phyloP scores from a whole-genome alignment of 106 monocot genomes.

The Allium sativum region DNA sequence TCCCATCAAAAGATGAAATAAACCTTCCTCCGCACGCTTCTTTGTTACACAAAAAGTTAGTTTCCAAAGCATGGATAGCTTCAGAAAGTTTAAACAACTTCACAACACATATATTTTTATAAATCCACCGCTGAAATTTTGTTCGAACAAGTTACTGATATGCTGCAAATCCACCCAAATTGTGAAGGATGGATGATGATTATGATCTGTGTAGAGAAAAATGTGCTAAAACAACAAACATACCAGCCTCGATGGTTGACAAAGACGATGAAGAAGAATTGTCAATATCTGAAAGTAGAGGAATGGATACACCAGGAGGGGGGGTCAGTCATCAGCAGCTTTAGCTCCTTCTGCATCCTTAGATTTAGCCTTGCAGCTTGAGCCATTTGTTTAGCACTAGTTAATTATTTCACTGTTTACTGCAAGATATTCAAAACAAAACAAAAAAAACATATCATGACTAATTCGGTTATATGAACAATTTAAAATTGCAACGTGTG shows the following conservation, averaged over 20 bases:
- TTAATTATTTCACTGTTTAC: not conserved
- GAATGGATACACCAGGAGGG: constrained; percentile 77
- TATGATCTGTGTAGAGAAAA: not conserved
- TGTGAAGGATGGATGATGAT: not conserved
- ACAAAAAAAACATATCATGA: no score
- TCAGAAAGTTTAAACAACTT: no score
- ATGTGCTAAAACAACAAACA: constrained; percentile 11
- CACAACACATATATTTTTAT: no score
- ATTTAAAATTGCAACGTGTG: no score
- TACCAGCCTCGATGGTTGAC: constrained; percentile 66
- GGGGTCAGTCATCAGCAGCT: constrained; percentile 63
- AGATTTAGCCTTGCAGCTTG: constrained; percentile 78
- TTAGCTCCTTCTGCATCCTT: constrained; percentile 91
- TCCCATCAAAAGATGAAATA: no score
- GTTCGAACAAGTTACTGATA: no score
- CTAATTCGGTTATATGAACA: no score
- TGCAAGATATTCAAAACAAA: no score
- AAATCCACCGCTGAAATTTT: no score
- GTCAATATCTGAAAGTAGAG: constrained; percentile 23
- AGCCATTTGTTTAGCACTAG: constrained; percentile 40
- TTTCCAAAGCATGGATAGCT: no score
- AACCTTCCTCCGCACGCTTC: no score
- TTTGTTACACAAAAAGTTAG: no score
- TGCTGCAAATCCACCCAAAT: not conserved
- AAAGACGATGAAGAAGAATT: constrained; percentile 27